Conservation (phyloP, 768 basidiomycete genomes). For the Termitomyces sp. region DNA sequence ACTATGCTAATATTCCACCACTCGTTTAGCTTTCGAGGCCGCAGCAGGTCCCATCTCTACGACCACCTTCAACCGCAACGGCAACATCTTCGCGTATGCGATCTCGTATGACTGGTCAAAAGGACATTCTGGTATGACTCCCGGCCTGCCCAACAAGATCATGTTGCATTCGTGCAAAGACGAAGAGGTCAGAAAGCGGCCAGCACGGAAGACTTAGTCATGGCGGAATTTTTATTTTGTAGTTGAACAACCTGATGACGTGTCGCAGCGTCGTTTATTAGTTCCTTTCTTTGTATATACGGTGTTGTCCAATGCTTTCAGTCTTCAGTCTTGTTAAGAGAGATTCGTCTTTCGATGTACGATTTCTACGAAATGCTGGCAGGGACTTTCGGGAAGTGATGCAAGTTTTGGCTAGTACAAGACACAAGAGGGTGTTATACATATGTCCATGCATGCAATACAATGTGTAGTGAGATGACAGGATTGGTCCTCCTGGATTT, state of each 20-base stretch:
- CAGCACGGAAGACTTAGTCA: conserved; percentile 24
- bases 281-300: background rate
- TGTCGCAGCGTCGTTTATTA: background rate
- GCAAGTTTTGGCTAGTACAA: no score
- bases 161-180: conserved; percentile 85
- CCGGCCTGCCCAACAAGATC: conserved; percentile 67
- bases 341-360: background rate
- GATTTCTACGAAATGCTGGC: no score
- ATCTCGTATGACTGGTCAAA: conserved; percentile 94
- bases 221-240: background rate
- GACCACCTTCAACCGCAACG: conserved; percentile 82
- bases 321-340: background rate
- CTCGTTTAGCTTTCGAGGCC: conserved; percentile 58
- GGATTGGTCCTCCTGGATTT: no score
- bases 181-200: conserved; percentile 74
- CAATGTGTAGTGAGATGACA: no score
- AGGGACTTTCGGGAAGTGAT: no score
- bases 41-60: conserved; percentile 72
- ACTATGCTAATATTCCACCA: background rate
- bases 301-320: background rate
- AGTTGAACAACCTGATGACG: background rate
- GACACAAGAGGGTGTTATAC: no score
- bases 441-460: no score
- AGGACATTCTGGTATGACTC: conserved; percentile 81
- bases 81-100: conserved; percentile 87